Evolutionary conservation across 2,329 filamentous ascomycete species (phyloP).

Genomic region (Colletotrichum sidae): DNA sequence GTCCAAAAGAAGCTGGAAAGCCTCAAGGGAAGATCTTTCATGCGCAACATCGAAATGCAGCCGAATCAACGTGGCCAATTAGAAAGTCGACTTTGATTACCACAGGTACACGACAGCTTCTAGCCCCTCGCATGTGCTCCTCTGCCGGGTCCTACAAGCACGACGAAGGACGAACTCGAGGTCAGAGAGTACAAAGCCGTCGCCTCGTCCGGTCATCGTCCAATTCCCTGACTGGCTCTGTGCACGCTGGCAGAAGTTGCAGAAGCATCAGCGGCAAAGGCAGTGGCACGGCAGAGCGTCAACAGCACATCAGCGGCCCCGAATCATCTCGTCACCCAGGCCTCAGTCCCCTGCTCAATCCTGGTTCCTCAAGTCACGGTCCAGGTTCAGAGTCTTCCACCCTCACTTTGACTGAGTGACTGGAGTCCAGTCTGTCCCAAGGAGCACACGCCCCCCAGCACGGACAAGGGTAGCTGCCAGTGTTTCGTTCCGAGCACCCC

Average conservation of each 20-base stretch:
- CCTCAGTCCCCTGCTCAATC: constrained; percentile 33
- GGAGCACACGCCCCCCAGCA: constrained; percentile 35
- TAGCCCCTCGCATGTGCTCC: constrained; percentile 23
- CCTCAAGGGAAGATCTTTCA: constrained; percentile 13
- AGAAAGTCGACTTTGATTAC: constrained; percentile 23
- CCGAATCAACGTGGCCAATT: constrained; percentile 22
- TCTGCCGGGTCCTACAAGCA: constrained; percentile 24
- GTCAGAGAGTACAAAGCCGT: constrained; percentile 32
- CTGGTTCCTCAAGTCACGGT: constrained; percentile 15
- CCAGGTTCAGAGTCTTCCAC: background rate
- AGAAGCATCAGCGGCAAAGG: constrained; percentile 15
- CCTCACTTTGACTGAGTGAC: background rate
- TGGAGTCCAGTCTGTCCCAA: constrained; percentile 27
- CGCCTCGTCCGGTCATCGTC: constrained; percentile 28
- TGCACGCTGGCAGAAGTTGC: constrained; percentile 25
- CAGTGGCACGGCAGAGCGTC: constrained; percentile 26
- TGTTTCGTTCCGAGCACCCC: constrained; percentile 38
- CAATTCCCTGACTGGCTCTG: constrained; percentile 26
- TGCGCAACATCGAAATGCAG: constrained; percentile 11
- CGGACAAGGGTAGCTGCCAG: constrained; percentile 38
- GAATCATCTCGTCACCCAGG: constrained; percentile 34
- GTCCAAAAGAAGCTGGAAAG: background rate
- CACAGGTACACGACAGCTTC: constrained; percentile 27
- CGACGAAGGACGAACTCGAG: constrained; percentile 20
- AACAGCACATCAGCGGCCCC: constrained; percentile 27